phyloP scores from a whole-genome alignment of 1,284 basidiomycete genomes.

The Amylostereum areolatum region DNA sequence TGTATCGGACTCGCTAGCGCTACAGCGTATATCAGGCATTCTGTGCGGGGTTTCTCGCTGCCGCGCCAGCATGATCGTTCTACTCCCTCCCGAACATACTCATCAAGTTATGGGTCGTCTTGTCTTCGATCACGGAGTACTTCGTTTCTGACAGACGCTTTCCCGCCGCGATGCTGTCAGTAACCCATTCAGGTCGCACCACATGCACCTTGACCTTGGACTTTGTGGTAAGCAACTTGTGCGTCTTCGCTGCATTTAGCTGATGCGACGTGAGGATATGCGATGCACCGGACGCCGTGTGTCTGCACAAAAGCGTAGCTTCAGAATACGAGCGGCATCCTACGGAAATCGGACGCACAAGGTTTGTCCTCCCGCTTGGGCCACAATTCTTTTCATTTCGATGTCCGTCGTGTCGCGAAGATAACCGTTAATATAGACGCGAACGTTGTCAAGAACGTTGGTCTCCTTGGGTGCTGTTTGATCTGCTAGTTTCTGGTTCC shows the following conservation, averaged over 20 bases:
- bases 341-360: conserved; percentile 30
- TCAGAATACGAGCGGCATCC: background rate
- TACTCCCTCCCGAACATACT: no score
- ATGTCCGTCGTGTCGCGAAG: conserved; percentile 64
- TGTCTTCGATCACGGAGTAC: conserved; percentile 30
- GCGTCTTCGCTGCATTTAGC: conserved; percentile 59
- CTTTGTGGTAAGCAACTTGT: conserved; percentile 49
- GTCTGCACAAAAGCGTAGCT: conserved; percentile 29
- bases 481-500: conserved; percentile 43
- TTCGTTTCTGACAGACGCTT: conserved; percentile 49
- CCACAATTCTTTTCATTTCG: conserved; percentile 61
- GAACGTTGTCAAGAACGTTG: conserved; percentile 11
- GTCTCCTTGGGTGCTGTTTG: conserved; percentile 26
- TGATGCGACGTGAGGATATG: conserved; percentile 68
- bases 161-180: conserved; percentile 54
- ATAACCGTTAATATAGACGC: conserved; percentile 63
- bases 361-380: conserved; percentile 48
- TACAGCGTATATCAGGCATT: no score
- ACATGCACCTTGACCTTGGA: conserved; percentile 41
- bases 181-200: conserved; percentile 68
- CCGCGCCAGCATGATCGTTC: no score
- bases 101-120: no score
- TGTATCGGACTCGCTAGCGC: no score
- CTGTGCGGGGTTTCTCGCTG: no score
- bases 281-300: conserved; percentile 52